Evolutionary conservation across 345 rosid species (phyloP).

Genomic region (Syzygium jambos): DNA sequence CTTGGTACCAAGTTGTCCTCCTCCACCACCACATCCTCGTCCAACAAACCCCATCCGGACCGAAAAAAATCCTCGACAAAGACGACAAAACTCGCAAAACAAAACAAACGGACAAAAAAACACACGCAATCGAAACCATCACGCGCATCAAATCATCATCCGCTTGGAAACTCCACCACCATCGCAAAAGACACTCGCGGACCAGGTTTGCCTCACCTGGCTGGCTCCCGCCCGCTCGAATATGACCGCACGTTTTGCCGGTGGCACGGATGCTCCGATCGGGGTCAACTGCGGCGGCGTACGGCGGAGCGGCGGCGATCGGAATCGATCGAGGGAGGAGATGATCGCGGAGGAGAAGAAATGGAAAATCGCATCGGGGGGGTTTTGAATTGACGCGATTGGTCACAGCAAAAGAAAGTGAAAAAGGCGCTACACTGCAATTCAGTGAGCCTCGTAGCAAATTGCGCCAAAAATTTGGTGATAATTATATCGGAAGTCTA

Average conservation of each 20-base stretch:
- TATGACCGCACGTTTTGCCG: neutral
- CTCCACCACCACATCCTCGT: neutral
- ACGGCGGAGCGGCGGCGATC: neutral
- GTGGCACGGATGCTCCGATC: neutral
- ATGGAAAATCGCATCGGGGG: neutral
- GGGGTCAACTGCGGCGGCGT: neutral
- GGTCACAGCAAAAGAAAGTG: too few relatives aligned
- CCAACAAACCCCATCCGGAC: neutral
- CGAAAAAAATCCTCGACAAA: neutral
- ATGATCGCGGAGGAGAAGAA: neutral
- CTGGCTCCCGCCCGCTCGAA: neutral
- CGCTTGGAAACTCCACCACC: neutral
- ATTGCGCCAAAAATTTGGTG: too few relatives aligned
- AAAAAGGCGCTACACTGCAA: too few relatives aligned
- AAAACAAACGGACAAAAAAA: neutral
- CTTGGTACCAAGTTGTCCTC: neutral
- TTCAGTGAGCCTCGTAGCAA: too few relatives aligned
- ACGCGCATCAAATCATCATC: neutral
- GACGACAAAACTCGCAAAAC: neutral
- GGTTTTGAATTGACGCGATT: too few relatives aligned
- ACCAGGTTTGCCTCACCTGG: neutral
- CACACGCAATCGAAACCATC: neutral
- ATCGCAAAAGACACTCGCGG: neutral
- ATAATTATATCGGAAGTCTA: too few relatives aligned
- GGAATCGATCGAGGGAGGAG: neutral